Conservation (phyloP, 108 stramenopile species). For the Nitzschia sp. region DNA sequence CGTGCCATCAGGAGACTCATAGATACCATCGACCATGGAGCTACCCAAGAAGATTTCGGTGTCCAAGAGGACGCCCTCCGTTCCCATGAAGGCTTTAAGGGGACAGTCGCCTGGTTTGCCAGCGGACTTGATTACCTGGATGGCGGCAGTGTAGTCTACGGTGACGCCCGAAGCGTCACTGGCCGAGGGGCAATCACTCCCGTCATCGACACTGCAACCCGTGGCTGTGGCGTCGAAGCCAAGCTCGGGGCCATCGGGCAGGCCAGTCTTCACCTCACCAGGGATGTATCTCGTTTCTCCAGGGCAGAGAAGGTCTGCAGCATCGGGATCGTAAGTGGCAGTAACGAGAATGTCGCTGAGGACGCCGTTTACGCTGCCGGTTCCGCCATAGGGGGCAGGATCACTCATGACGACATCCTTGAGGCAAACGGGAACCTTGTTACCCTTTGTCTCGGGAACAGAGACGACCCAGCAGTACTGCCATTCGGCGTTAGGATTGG, state of each 20-base stretch:
- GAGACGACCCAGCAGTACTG: not conserved
- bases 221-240: not conserved
- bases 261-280: not conserved
- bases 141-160: not conserved
- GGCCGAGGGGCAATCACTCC: not conserved
- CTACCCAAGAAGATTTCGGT: not conserved
- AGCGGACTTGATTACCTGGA: not conserved
- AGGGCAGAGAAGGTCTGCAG: not conserved
- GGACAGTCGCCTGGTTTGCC: not conserved
- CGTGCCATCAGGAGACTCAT: not conserved
- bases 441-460: not conserved
- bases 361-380: not conserved
- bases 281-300: not conserved
- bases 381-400: not conserved
- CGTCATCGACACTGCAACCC: too few species aligned
- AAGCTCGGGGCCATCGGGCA: not conserved
- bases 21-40: not conserved
- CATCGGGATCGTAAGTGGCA: not conserved
- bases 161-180: not conserved
- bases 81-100: too few species aligned
- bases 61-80: conserved; percentile 1
- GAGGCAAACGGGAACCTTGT: not conserved
- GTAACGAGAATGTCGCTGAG: too few species aligned
- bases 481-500: not conserved
- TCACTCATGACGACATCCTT: not conserved